Percentiles rank a stretch among this genome's conserved stretches.
These are phyloP conservation scores for Leptographium wingfieldii DNA, from an alignment of 2,329 filamentous ascomycete genomes.

Conservation along the genomic window DNA sequence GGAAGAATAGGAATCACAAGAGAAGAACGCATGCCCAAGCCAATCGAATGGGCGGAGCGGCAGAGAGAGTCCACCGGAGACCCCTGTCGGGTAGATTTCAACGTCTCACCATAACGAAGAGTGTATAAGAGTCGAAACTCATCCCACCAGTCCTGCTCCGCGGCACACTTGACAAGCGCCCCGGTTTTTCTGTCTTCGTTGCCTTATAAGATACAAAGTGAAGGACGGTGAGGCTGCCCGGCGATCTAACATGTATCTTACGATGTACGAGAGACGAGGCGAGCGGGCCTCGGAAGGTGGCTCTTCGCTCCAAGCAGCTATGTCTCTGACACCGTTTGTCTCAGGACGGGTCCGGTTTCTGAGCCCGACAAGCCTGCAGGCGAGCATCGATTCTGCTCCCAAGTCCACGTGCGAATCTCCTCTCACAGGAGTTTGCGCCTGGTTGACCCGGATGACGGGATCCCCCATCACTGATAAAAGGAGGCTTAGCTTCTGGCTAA, in stretches of 20 bases:
- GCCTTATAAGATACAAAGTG: not conserved
- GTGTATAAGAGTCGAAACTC: not conserved
- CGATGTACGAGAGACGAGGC: not conserved
- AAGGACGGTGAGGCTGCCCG: not conserved
- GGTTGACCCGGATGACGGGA: too few relatives aligned
- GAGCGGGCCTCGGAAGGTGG: not conserved
- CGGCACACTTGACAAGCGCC: not conserved
- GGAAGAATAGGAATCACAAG: not conserved
- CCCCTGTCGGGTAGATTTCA: not conserved
- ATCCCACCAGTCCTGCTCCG: not conserved
- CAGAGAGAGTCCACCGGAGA: not conserved
- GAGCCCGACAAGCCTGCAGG: not conserved
- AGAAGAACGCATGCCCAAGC: not conserved
- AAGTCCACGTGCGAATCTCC: not conserved
- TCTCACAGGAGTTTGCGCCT: not conserved
- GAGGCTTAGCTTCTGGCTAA: too few relatives aligned
- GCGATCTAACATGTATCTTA: conserved; percentile 2
- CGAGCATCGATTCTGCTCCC: not conserved
- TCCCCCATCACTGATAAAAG: too few relatives aligned
- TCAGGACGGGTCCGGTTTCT: not conserved
- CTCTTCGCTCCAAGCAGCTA: not conserved
- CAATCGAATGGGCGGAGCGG: not conserved
- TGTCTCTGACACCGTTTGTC: not conserved
- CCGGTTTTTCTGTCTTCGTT: not conserved
- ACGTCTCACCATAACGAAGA: not conserved